Percentiles rank a stretch among this genome's conserved stretches.
Conservation (phyloP, 225 moss, liverwort and hornwort species). For the Ulota crispa region DNA sequence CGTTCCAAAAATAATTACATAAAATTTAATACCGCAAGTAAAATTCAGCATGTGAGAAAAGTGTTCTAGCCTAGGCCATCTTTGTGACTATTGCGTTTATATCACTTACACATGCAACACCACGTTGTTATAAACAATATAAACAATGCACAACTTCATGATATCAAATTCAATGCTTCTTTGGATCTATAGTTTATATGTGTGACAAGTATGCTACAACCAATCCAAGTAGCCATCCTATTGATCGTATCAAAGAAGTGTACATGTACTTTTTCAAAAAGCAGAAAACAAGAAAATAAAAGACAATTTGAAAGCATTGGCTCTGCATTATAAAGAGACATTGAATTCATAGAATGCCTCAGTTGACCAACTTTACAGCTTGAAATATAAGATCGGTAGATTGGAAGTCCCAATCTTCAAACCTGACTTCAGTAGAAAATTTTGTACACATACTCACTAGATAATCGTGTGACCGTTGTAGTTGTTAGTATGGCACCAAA, state of each 20-base stretch:
- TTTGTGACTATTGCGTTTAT: not conserved
- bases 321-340: not conserved
- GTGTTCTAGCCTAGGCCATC: not conserved
- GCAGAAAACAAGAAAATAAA: not conserved
- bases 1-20: not conserved
- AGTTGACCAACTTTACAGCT: not conserved
- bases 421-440: not conserved
- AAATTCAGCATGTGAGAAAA: too few relatives aligned
- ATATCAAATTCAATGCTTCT: not conserved
- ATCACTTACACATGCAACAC: too few relatives aligned
- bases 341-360: not conserved
- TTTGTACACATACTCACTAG: not conserved
- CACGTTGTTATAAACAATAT: too few relatives aligned
- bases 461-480: not conserved
- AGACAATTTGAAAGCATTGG: too few relatives aligned
- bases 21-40: too few relatives aligned
- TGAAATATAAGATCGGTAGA: too few relatives aligned
- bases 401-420: not conserved
- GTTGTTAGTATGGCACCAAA: not conserved
- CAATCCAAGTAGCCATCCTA: not conserved
- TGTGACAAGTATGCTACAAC: not conserved
- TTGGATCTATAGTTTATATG: not conserved
- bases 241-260: not conserved
- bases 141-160: too few relatives aligned
- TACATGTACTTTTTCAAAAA: not conserved